These are phyloP conservation scores for Blastosporella zonata DNA, from an alignment of 1,284 basidiomycete genomes.

Conservation along the genomic window DNA sequence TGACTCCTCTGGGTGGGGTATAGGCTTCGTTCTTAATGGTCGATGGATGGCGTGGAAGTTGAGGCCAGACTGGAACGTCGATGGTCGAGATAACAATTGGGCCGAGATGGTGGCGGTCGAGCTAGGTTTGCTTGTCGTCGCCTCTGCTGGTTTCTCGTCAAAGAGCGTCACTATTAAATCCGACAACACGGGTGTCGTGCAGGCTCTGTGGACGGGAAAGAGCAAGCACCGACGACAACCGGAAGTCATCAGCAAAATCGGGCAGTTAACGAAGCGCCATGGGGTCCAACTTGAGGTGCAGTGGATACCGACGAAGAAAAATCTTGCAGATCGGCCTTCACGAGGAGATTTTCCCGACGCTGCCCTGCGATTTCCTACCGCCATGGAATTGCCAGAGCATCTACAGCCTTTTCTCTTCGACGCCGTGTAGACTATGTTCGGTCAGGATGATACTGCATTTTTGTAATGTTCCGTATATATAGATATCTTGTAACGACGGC, in stretches of 20 bases:
- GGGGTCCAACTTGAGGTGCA: constrained; percentile 10
- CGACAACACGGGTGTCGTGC: constrained; percentile 26
- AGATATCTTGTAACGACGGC: too few relatives aligned
- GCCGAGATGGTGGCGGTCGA: constrained; percentile 36
- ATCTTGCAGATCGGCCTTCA: constrained; percentile 20
- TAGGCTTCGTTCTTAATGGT: constrained; percentile 32
- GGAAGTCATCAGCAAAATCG: constrained; percentile 15
- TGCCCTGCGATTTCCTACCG: constrained; percentile 15
- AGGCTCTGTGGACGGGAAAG: constrained; percentile 14
- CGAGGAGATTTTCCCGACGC: constrained; percentile 15
- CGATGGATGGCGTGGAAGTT: constrained; percentile 32
- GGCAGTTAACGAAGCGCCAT: constrained; percentile 2
- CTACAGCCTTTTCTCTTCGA: not conserved
- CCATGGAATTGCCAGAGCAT: not conserved
- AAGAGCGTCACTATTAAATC: constrained; percentile 18
- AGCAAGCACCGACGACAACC: constrained; percentile 16
- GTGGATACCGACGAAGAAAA: constrained; percentile 20
- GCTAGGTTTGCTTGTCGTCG: constrained; percentile 27
- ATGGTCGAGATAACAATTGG: constrained; percentile 33
- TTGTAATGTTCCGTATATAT: too few relatives aligned
- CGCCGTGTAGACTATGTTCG: too few relatives aligned
- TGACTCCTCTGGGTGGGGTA: constrained; percentile 36
- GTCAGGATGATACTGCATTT: too few relatives aligned
- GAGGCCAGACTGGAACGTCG: constrained; percentile 23
- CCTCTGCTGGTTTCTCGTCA: constrained; percentile 19